phyloP scores from a whole-genome alignment of 768 basidiomycete genomes.

The Suillus plorans region DNA sequence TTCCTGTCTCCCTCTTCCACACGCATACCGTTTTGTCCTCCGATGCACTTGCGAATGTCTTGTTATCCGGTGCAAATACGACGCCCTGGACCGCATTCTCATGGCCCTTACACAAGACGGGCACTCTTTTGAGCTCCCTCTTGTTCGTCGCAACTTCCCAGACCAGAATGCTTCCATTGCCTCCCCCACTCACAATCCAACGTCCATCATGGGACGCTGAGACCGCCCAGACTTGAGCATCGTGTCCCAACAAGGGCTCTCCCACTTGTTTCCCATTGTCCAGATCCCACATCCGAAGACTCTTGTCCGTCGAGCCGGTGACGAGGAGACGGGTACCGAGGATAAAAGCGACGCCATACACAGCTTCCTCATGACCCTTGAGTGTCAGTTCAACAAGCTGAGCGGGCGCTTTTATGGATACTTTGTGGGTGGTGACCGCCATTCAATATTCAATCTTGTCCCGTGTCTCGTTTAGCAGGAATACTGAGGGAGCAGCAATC shows the following conservation, averaged over 20 bases:
- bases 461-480: background rate
- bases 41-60: conserved; percentile 1
- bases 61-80: background rate
- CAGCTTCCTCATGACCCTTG: background rate
- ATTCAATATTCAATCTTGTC: background rate
- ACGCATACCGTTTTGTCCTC: background rate
- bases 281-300: background rate
- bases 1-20: background rate
- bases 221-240: background rate
- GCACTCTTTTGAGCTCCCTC: background rate
- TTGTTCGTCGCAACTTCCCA: background rate
- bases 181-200: background rate
- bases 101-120: background rate
- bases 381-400: background rate
- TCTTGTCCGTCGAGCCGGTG: background rate
- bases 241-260: background rate
- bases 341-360: background rate
- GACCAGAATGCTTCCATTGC: background rate
- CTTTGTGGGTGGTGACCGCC: background rate
- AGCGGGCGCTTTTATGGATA: background rate
- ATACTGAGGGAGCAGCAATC: background rate
- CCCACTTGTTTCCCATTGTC: background rate
- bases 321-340: background rate
- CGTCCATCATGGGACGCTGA: background rate
- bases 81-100: rapidly evolving